Base-by-base conservation (phyloP, 192 early-diverging fungal genomes). In the Piromyces sp. region DNA sequence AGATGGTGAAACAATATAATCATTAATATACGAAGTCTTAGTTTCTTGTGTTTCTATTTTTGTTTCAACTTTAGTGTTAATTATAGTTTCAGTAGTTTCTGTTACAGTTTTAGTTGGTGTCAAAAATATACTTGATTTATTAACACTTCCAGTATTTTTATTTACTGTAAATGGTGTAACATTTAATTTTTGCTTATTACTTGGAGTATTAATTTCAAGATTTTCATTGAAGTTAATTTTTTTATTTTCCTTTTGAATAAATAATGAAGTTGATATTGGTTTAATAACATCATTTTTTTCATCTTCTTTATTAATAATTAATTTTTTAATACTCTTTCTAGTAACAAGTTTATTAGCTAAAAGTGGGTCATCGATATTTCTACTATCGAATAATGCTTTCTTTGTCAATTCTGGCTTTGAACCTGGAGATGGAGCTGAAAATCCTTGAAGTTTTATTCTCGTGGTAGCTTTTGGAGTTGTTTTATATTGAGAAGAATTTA, bases 1-100 rank as follows among this genome's bases (percentile, higher is more conserved):
- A 3, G 92, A 86, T 17, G 98, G 98, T 4, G 85, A 86, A 84
- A 94, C 93, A 83, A 89, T 91, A 88, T 98, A 99, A 5, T 86
- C 81, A 9, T 79, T 30, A 29, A 81, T 29, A 79, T 37, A 37
- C 80, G 31, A 79, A 0, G 80, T 22, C n/a, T 80, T 37, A n/a
- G 81, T n/a, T 81, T 37, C 31, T 80, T 37, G 17, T 11, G 2
- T n/a, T n/a, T 84, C 83, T 81, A 33, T 79, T 0, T 36, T 36
- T 1, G 38, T 42, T 13, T 79, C 81, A 28, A 68, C 84, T 13
- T 13, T 42, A 42, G 79, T 80, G 51, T 42, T 68, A 29, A 78
- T 83, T 33, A 22, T 89, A 16, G 87, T 86, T n/a, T 88, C 83
- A 7, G 83, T 83, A 17, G 80, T 84, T 30, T 81, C 84, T n/a